Evolutionary conservation across 306 rosid species (phyloP).

Genomic region (Herpetospermum pedunculosum): DNA sequence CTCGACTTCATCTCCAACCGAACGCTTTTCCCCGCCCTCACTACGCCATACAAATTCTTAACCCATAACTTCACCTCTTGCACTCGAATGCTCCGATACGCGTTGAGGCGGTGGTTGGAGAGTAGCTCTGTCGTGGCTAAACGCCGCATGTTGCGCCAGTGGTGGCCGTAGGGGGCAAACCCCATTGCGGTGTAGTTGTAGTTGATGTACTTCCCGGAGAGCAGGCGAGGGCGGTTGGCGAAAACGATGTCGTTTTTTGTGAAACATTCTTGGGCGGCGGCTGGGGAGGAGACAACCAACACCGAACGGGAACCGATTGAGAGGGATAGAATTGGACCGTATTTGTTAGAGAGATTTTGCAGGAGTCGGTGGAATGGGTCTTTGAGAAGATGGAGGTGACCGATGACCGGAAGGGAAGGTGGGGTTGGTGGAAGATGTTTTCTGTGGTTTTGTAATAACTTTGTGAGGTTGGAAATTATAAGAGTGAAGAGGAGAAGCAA

Average conservation of each 20-base stretch:
- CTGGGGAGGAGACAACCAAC: conserved; percentile 38
- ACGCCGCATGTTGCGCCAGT: conserved; percentile 76
- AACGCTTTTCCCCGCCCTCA: background rate
- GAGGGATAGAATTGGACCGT: conserved; percentile 28
- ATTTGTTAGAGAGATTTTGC: conserved; percentile 18
- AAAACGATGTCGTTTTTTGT: conserved; percentile 47
- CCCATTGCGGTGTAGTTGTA: conserved; percentile 27
- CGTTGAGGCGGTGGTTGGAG: conserved; percentile 28
- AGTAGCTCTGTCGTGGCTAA: conserved; percentile 40
- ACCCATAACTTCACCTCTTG: conserved; percentile 32
- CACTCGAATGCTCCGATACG: conserved; percentile 18
- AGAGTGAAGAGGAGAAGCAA: background rate
- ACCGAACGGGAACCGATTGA: conserved; percentile 22
- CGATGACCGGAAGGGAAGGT: conserved; percentile 30
- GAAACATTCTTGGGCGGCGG: conserved; percentile 45
- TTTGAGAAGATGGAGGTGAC: conserved; percentile 37
- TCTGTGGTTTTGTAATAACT: conserved; percentile 4
- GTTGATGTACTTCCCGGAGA: conserved; percentile 22
- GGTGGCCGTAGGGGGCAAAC: conserved; percentile 39
- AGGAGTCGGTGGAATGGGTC: conserved; percentile 26
- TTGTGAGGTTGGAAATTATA: background rate
- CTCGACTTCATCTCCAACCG: conserved; percentile 22
- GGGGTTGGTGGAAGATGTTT: conserved; percentile 35
- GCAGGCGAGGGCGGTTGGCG: conserved; percentile 28
- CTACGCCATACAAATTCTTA: conserved; percentile 7